A percentile compares a stretch with the other conserved stretches of the same genome.
phyloP scores from a whole-genome alignment of 179 eudicot species.

The Spinacia oleracea region DNA sequence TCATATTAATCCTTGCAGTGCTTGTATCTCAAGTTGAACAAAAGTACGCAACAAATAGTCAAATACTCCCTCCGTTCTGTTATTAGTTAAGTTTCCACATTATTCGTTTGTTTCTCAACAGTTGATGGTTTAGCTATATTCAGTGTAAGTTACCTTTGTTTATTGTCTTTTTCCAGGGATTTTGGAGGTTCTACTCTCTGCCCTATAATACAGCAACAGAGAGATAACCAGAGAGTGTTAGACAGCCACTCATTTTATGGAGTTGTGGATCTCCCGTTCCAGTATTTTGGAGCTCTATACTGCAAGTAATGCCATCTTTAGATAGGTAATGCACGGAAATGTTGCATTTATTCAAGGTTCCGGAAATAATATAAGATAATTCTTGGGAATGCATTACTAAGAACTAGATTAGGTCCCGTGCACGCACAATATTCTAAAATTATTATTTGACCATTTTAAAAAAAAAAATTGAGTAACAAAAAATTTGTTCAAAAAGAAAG shows the following conservation, averaged over 20 bases:
- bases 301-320: neutral
- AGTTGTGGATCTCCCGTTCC: neutral
- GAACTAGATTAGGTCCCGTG: too few relatives aligned
- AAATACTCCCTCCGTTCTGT: neutral
- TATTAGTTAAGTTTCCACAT: too few relatives aligned
- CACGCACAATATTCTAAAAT: too few relatives aligned
- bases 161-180: neutral
- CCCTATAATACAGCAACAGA: neutral
- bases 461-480: too few relatives aligned
- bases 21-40: neutral
- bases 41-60: neutral
- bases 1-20: neutral
- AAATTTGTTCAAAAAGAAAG: too few relatives aligned
- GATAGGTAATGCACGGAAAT: neutral
- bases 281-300: neutral
- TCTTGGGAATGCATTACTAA: too few relatives aligned
- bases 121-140: too few relatives aligned
- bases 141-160: too few relatives aligned
- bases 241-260: neutral
- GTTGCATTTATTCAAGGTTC: too few relatives aligned
- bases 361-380: too few relatives aligned
- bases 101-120: too few relatives aligned
- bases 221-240: neutral
- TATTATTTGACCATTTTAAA: too few relatives aligned
- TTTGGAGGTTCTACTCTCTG: neutral